Percentiles rank a stretch among this genome's conserved stretches.
Conservation (phyloP, 129 eudicot species). For the Arctium lappa region DNA sequence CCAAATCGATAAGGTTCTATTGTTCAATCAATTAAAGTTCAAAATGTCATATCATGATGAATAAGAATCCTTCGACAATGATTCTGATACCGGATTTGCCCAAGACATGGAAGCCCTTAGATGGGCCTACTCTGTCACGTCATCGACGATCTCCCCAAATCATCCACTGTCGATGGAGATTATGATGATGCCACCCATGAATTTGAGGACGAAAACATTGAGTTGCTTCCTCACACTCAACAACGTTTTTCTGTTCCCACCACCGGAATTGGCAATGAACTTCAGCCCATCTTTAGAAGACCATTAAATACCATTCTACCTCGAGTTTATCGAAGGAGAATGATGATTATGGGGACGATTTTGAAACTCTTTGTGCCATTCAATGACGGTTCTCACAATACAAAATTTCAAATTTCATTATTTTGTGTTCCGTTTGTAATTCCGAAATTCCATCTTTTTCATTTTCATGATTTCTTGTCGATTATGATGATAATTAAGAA, state of each 20-base stretch:
- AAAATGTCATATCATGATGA: conserved; percentile 12
- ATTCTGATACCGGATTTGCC: conserved; percentile 42
- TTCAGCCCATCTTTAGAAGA: conserved; percentile 28
- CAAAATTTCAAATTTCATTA: conserved; percentile 1
- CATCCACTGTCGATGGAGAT: conserved; percentile 26
- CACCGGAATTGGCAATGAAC: background rate
- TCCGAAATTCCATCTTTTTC: background rate
- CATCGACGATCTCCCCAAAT: conserved; percentile 1
- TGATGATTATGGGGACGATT: conserved; percentile 60
- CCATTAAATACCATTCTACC: conserved; percentile 56
- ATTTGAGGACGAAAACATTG: conserved; percentile 43
- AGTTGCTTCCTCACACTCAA: conserved; percentile 41
- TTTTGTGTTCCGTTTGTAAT: background rate
- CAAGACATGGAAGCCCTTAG: conserved; percentile 68
- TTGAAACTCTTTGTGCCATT: conserved; percentile 70
- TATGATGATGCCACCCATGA: conserved; percentile 10
- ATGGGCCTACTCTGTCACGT: conserved; percentile 50
- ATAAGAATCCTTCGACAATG: conserved; percentile 43
- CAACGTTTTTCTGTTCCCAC: conserved; percentile 36
- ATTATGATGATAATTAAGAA: too few species aligned
- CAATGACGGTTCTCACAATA: conserved; percentile 57
- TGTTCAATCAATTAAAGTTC: background rate
- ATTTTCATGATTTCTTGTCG: too few species aligned
- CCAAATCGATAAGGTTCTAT: background rate
- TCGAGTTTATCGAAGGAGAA: conserved; percentile 17